Percentiles rank a stretch among this genome's conserved stretches.
phyloP scores from a whole-genome alignment of 2,329 filamentous ascomycete genomes.

The Beauveria rudraprayagi region DNA sequence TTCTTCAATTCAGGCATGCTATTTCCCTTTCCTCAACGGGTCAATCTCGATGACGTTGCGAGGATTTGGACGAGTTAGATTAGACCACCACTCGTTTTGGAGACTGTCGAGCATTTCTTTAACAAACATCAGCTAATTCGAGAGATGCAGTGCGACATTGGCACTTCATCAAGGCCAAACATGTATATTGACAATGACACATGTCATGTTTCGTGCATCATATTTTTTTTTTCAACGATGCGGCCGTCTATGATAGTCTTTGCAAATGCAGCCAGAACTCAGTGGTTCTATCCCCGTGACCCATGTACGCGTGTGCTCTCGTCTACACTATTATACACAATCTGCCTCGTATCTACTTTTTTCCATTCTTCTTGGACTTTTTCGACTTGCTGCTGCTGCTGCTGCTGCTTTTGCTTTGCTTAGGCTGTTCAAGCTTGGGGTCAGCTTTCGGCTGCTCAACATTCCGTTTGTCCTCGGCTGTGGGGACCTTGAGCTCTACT shows the following conservation, averaged over 20 bases:
- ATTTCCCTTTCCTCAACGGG: neutral
- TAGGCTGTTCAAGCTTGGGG: neutral
- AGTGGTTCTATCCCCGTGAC: neutral
- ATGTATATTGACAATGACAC: too few species aligned
- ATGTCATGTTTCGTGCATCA: too few species aligned
- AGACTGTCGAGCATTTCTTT: too few species aligned
- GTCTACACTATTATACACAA: neutral
- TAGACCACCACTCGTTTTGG: too few species aligned
- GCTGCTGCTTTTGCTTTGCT: neutral
- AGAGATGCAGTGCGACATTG: too few species aligned
- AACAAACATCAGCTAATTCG: too few species aligned
- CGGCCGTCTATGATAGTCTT: neutral
- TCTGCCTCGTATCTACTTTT: neutral
- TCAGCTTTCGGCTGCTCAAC: neutral
- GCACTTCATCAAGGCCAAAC: too few species aligned
- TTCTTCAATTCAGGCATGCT: neutral
- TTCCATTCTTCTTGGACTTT: slow-evolving; percentile 3
- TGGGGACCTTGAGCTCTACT: neutral
- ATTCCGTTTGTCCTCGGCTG: neutral
- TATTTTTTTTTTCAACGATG: neutral
- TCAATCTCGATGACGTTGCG: neutral
- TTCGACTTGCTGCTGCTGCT: slow-evolving; percentile 1
- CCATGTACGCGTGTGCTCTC: neutral
- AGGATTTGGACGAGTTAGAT: too few species aligned
- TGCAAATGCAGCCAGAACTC: too few species aligned